Evolutionary conservation across 495 filamentous ascomycete species (phyloP), one percentile per base, ranked within the genome.

Genomic region (Penicillium samsonianum): DNA sequence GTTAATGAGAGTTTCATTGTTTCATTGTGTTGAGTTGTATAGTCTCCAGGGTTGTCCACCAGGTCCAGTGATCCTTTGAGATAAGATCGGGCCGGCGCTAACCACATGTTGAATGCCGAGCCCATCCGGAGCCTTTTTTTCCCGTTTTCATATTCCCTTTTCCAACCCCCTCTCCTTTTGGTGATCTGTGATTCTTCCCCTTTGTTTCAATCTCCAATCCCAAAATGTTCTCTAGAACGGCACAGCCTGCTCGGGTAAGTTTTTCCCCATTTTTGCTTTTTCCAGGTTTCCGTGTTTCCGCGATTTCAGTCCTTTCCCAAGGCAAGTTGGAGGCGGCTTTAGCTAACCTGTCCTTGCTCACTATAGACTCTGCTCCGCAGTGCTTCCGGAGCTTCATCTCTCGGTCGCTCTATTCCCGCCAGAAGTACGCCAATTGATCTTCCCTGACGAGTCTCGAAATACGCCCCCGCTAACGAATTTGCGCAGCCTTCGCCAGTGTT

Each of bases 401-500:
- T 72, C 60, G 67, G 53, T 61, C 69, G 73, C 53, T 70, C 71
- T 33, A 59, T 76, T 50, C 68, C 73, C 42, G 71, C 70, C 31
- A 71, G 77, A 71, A 75, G 78, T 81, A 75, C 43, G 75, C 67
- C 55, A 4, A 60, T 62, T 33, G 44, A 38, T 54, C 17, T 41
- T 30, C 17, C 28, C 20, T 51, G 48, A 25, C 41, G 8, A n/a
- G 1, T 28, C 7, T 26, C 26, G 31, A 28, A 37, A 26, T 12
- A 12, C 30, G 11, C 30, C 53, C n/a, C 28, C 23, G 26, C 45
- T 48, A 41, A 48, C 62, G 69, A 61, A 71, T 64, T 30, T 20
- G 53, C 53, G 48, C 48, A 81, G 79, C 78, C 46, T 78, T 88
- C 65, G 91, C 92, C 60, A 93, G 87, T 40, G 78, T 95, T 55